These are phyloP conservation scores for Geranomyces michiganensis DNA, from an alignment of 192 early-diverging fungal species.

Conservation along the genomic window DNA sequence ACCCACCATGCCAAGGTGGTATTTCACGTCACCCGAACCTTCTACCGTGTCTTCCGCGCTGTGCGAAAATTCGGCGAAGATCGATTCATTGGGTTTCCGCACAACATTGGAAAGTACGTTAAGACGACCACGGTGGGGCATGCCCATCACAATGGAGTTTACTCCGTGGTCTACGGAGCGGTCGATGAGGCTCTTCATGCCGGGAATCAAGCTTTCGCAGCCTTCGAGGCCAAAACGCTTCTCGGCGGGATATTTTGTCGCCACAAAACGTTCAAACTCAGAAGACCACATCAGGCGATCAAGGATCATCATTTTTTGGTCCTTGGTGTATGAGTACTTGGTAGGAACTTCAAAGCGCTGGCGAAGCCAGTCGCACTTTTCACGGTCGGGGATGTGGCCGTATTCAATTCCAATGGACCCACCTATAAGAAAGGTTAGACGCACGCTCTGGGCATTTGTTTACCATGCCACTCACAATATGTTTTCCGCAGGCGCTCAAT, in stretches of 20 bases:
- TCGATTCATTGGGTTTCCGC: constrained; percentile 96
- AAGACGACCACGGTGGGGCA: constrained; percentile 98
- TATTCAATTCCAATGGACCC: constrained; percentile 96
- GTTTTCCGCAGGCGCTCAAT: constrained; percentile 76
- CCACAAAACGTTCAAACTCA: constrained; percentile 94
- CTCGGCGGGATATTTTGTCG: constrained; percentile 95
- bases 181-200: constrained; percentile 98
- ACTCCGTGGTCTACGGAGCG: constrained; percentile 92
- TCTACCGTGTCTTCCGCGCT: constrained; percentile 83
- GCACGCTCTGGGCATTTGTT: not conserved
- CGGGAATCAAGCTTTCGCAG: constrained; percentile 95
- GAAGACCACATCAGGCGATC: constrained; percentile 97
- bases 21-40: constrained; percentile 89
- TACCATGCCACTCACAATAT: constrained; percentile 69
- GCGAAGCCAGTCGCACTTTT: constrained; percentile 96
- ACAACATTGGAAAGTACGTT: constrained; percentile 99
- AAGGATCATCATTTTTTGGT: constrained; percentile 88
- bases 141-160: constrained; percentile 95
- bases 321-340: constrained; percentile 86
- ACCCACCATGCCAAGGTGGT: constrained; percentile 56
- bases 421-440: constrained; percentile 42
- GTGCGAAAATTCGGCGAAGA: constrained; percentile 97
- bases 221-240: constrained; percentile 99
- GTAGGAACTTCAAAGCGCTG: constrained; percentile 87
- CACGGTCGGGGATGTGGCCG: constrained; percentile 96